A percentile compares a stretch with the other conserved stretches of the same genome.
phyloP scores from a whole-genome alignment of 306 rosid genomes.

The Acacia confusa region DNA sequence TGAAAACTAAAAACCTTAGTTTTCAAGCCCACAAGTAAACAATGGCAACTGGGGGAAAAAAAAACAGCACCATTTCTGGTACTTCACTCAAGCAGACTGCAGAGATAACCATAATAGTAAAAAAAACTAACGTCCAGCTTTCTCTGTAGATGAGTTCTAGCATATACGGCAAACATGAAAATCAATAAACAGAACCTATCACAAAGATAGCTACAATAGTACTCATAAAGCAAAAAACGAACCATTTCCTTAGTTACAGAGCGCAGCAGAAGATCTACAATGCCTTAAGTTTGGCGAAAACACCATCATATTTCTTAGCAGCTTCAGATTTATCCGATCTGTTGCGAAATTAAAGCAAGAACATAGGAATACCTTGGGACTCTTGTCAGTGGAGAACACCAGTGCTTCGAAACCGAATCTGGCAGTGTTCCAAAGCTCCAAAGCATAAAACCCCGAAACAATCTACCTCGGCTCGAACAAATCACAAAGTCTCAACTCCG shows the following conservation, averaged over 20 bases:
- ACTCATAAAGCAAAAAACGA: conserved; percentile 28
- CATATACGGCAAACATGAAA: conserved; percentile 22
- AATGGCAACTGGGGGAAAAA: not conserved
- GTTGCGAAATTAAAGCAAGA: too few relatives aligned
- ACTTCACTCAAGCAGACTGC: not conserved
- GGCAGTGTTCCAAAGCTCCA: too few relatives aligned
- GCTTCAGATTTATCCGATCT: too few relatives aligned
- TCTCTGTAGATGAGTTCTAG: not conserved
- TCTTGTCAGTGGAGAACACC: too few relatives aligned
- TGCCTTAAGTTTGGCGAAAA: too few relatives aligned
- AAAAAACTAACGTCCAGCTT: conserved; percentile 4
- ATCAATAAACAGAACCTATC: conserved; percentile 19
- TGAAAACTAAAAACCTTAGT: not conserved
- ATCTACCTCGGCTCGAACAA: too few relatives aligned
- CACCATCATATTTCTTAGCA: too few relatives aligned
- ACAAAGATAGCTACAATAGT: conserved; percentile 13
- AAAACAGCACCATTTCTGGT: not conserved
- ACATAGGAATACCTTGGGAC: too few relatives aligned
- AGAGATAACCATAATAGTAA: not conserved
- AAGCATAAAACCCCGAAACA: too few relatives aligned
- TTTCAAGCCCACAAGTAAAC: not conserved
- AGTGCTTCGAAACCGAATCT: too few relatives aligned
- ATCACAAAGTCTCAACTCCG: too few relatives aligned
- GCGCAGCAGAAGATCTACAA: conserved; percentile 7
- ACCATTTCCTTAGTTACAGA: conserved; percentile 21